Evolutionary conservation across 495 filamentous ascomycete genomes (phyloP).

Genomic region (Massariosphaeria phaeospora): DNA sequence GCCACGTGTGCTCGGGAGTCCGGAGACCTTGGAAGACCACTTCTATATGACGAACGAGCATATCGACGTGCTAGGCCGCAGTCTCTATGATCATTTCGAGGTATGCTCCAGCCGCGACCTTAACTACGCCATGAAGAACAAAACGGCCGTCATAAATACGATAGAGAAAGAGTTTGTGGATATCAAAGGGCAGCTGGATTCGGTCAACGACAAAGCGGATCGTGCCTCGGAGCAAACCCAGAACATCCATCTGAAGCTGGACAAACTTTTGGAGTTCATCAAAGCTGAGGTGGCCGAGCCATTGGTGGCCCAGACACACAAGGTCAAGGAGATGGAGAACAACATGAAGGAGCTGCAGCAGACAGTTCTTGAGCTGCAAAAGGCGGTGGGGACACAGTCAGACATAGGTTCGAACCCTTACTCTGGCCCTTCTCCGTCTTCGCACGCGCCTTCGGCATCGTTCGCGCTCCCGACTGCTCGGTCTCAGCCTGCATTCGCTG

Average conservation of each 20-base stretch:
- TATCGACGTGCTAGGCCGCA: slow-evolving; percentile 24
- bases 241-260: slow-evolving; percentile 10
- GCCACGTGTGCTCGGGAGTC: not conserved
- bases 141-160: no score
- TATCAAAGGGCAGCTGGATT: slow-evolving; percentile 16
- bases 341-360: slow-evolving; percentile 19
- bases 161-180: slow-evolving; percentile 19
- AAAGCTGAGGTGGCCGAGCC: slow-evolving; percentile 13
- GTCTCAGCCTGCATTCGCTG: slow-evolving; percentile 19
- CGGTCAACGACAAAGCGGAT: slow-evolving; percentile 13
- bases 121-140: no score
- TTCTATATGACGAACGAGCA: slow-evolving; percentile 32
- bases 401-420: not conserved
- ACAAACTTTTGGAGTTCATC: slow-evolving; percentile 23
- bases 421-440: not conserved
- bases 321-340: slow-evolving; percentile 9
- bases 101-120: slow-evolving; percentile 1
- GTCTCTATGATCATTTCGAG: slow-evolving; percentile 3
- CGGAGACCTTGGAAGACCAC: slow-evolving; percentile 15
- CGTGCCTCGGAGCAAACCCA: slow-evolving; percentile 2
- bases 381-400: not conserved
- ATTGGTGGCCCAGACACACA: slow-evolving; percentile 1
- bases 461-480: slow-evolving; percentile 11
- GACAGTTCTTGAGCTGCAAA: slow-evolving; percentile 13
- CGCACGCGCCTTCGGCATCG: not conserved